A percentile compares a stretch with the other conserved stretches of the same genome.
Evolutionary conservation across 345 rosid species (phyloP).

Genomic region (Citrus australasica): DNA sequence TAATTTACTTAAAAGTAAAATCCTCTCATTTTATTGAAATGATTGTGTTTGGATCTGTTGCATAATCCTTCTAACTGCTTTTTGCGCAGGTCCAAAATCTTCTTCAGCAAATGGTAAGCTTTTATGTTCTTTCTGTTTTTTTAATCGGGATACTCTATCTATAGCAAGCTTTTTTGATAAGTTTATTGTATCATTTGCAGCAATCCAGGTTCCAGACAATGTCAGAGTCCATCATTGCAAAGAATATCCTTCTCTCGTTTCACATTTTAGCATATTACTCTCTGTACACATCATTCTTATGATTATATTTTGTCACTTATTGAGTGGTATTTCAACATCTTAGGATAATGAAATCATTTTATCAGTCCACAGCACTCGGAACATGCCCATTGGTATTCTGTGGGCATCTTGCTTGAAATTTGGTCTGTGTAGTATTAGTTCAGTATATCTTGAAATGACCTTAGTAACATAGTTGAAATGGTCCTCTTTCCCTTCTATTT

Average conservation of each 20-base stretch:
- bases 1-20: not conserved
- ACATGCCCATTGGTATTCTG: not conserved
- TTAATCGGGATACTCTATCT: not conserved
- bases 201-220: constrained; percentile 89
- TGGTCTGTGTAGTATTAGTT: not conserved
- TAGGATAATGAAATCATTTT: not conserved
- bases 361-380: not conserved
- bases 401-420: not conserved
- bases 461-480: not conserved
- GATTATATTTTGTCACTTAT: not conserved
- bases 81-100: constrained; percentile 74
- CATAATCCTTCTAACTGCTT: not conserved
- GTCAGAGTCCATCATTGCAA: constrained; percentile 80
- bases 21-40: constrained; percentile 1
- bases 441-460: not conserved
- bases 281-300: not conserved
- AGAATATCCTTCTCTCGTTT: constrained; percentile 78
- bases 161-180: constrained; percentile 8
- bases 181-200: constrained; percentile 35
- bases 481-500: not conserved
- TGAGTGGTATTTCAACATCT: not conserved
- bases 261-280: not conserved
- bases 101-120: constrained; percentile 83
- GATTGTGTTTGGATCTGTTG: not conserved
- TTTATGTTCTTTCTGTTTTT: constrained; percentile 11